phyloP scores from a whole-genome alignment of 345 rosid genomes.

The Pistacia vera region DNA sequence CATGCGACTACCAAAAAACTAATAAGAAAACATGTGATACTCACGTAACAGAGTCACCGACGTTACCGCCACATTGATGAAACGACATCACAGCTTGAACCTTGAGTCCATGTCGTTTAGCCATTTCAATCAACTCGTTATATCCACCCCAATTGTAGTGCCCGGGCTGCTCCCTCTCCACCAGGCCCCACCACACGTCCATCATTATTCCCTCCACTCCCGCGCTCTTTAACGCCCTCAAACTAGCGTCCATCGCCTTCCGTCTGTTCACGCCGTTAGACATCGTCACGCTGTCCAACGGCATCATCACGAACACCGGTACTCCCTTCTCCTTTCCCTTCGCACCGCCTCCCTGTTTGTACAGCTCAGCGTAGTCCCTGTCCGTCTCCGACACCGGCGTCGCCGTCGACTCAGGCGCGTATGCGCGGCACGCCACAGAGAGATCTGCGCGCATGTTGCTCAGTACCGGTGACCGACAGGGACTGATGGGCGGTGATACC shows the following conservation, averaged over 20 bases:
- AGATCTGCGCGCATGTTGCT: slow-evolving; percentile 59
- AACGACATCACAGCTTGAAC: slow-evolving; percentile 99
- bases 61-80: slow-evolving; percentile 99
- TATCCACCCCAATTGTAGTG: slow-evolving; percentile 96
- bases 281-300: slow-evolving; percentile 89
- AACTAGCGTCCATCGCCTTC: slow-evolving; percentile 95
- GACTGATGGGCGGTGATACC: slow-evolving; percentile 66
- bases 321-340: slow-evolving; percentile 49
- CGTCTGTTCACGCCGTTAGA: slow-evolving; percentile 73
- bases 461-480: slow-evolving; percentile 55
- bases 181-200: slow-evolving; percentile 99
- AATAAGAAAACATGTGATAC: slow-evolving; percentile 19
- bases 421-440: slow-evolving; percentile 71
- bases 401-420: slow-evolving; percentile 28
- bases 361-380: slow-evolving; percentile 26
- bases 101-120: slow-evolving; percentile 82
- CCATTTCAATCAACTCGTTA: slow-evolving; percentile 85
- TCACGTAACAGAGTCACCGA: slow-evolving; percentile 90
- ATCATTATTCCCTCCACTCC: slow-evolving; percentile 97
- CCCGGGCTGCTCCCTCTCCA: slow-evolving; percentile 86
- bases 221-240: slow-evolving; percentile 92
- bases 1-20: not conserved
- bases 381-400: slow-evolving; percentile 19
- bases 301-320: slow-evolving; percentile 99
- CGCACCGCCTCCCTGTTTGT: slow-evolving; percentile 34